A percentile compares a stretch with the other conserved stretches of the same genome.
phyloP scores from a whole-genome alignment of 352 stramenopile species.

The Pythium grandisporangium region DNA sequence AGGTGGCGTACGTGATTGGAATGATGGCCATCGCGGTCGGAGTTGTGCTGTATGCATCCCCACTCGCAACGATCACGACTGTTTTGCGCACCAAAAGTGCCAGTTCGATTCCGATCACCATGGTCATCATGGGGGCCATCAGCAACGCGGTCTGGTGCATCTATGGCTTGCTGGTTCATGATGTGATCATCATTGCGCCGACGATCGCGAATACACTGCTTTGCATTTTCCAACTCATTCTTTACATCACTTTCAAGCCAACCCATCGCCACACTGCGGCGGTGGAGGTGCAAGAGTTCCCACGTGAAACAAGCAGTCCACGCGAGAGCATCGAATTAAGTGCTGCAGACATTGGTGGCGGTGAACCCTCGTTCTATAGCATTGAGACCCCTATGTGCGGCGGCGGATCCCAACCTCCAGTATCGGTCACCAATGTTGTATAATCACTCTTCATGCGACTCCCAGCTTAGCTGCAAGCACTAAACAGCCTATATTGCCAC shows the following conservation, averaged over 20 bases:
- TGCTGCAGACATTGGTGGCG: no score
- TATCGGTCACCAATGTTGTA: no score
- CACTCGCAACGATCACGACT: constrained; percentile 29
- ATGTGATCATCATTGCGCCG: constrained; percentile 28
- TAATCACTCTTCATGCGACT: no score
- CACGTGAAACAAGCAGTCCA: no score
- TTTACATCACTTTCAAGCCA: constrained; percentile 41
- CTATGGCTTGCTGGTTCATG: constrained; percentile 25
- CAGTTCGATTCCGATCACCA: constrained; percentile 30
- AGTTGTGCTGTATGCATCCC: constrained; percentile 31
- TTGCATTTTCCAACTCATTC: constrained; percentile 22
- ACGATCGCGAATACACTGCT: constrained; percentile 31
- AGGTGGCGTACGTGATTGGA: constrained; percentile 22
- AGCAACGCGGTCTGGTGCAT: constrained; percentile 39
- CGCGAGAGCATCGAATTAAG: no score
- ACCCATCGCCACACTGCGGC: no score
- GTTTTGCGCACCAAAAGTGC: constrained; percentile 33
- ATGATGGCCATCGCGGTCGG: constrained; percentile 28
- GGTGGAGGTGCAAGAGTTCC: no score
- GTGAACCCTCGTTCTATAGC: no score
- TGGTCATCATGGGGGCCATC: constrained; percentile 29
- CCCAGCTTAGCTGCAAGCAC: no score
- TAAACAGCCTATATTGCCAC: no score
- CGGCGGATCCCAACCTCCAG: no score
- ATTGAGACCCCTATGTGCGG: no score